phyloP scores from a whole-genome alignment of 2,329 filamentous ascomycete species.

The Talaromyces sp. region DNA sequence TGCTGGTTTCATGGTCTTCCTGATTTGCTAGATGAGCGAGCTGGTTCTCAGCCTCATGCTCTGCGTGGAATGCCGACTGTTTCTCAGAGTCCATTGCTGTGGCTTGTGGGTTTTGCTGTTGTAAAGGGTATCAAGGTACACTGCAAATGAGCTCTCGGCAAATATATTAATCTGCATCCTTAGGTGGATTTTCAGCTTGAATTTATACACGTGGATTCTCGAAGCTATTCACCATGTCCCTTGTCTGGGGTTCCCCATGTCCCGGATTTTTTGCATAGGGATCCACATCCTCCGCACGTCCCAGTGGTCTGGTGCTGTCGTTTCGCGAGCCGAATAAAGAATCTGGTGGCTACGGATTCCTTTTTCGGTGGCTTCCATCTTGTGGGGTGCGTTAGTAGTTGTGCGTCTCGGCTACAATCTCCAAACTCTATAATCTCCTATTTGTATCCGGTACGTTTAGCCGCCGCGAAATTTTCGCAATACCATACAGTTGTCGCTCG shows the following conservation, averaged over 20 bases:
- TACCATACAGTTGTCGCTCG: background rate
- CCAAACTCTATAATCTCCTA: background rate
- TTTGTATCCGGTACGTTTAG: background rate
- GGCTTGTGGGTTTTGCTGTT: background rate
- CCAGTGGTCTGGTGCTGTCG: background rate
- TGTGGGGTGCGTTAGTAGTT: background rate
- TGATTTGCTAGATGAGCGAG: background rate
- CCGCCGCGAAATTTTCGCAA: background rate
- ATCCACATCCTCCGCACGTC: background rate
- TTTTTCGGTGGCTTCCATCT: background rate
- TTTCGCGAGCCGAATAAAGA: background rate
- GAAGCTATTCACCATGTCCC: background rate
- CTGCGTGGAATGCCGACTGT: background rate
- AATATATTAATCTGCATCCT: background rate
- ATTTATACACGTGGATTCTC: background rate
- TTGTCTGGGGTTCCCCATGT: background rate
- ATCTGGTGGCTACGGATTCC: background rate
- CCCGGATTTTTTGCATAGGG: background rate
- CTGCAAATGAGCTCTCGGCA: background rate
- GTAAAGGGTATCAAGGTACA: background rate
- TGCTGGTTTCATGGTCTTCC: background rate
- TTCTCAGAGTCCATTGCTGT: background rate
- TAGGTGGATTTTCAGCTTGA: background rate
- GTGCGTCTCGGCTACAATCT: background rate
- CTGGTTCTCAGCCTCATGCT: slow-evolving; percentile 29